A percentile compares a stretch with the other conserved stretches of the same genome.
These are phyloP conservation scores for Nitzschia sp. DNA, from an alignment of 108 stramenopile species.

Conservation along the genomic window DNA sequence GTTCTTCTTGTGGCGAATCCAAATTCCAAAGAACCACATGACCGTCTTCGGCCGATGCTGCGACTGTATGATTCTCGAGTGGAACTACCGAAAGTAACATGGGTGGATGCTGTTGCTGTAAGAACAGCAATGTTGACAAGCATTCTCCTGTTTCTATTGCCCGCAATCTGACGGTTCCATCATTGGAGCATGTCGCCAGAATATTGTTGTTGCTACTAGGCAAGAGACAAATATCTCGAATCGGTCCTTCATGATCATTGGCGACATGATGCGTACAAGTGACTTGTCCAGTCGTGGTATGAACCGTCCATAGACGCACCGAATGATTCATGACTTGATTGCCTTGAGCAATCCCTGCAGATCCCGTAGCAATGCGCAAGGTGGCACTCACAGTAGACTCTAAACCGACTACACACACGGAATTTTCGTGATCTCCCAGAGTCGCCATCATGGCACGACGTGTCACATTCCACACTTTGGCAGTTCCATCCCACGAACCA, in stretches of 20 bases:
- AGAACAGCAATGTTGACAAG: constrained; percentile 61
- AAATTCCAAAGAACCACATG: constrained; percentile 71
- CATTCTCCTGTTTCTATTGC: constrained; percentile 72
- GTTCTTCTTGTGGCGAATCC: constrained; percentile 6
- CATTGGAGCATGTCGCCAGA: constrained; percentile 88
- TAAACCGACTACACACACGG: constrained; percentile 73
- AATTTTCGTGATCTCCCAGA: constrained; percentile 79
- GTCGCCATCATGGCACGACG: constrained; percentile 52
- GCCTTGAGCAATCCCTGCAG: constrained; percentile 76
- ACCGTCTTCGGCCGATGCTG: constrained; percentile 80
- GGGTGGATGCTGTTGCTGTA: constrained; percentile 49
- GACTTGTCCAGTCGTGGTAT: constrained; percentile 41
- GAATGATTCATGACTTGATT: constrained; percentile 64
- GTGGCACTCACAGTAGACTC: constrained; percentile 15
- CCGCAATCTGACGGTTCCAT: constrained; percentile 92
- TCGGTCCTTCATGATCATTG: constrained; percentile 85
- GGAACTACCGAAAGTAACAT: constrained; percentile 71
- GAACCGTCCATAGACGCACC: constrained; percentile 70
- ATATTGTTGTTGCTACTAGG: constrained; percentile 38
- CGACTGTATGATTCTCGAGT: constrained; percentile 32
- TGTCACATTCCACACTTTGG: constrained; percentile 74
- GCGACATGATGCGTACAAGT: constrained; percentile 42
- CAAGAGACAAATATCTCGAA: constrained; percentile 67
- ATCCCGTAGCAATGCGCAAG: constrained; percentile 64
- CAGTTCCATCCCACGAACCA: constrained; percentile 90